Conservation (phyloP, 1,284 basidiomycete species). For the Jaminaea rosea region DNA sequence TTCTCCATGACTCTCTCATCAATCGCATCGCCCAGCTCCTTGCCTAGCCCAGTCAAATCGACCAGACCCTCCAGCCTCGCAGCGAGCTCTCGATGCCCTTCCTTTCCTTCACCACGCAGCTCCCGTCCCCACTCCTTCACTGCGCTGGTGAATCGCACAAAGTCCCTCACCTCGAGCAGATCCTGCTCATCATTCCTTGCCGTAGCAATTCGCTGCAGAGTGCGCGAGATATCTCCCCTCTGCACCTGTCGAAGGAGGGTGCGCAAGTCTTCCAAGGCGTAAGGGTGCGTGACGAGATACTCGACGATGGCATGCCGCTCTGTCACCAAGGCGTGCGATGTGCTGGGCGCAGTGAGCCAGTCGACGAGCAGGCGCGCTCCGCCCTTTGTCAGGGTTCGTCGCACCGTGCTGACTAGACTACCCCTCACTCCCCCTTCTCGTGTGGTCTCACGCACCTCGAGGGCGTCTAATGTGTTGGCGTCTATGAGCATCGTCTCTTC, state of each 20-base stretch:
- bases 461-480: slow-evolving; percentile 35
- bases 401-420: slow-evolving; percentile 30
- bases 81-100: not conserved
- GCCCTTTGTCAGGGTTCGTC: slow-evolving; percentile 39
- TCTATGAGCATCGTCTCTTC: slow-evolving; percentile 36
- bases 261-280: slow-evolving; percentile 30
- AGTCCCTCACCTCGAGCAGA: slow-evolving; percentile 39
- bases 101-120: slow-evolving; percentile 9
- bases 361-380: slow-evolving; percentile 35
- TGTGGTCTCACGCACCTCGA: slow-evolving; percentile 29
- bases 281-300: slow-evolving; percentile 16
- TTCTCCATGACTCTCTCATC: slow-evolving; percentile 42
- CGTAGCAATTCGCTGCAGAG: slow-evolving; percentile 34
- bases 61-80: not conserved
- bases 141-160: slow-evolving; percentile 10
- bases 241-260: slow-evolving; percentile 11
- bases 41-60: slow-evolving; percentile 15
- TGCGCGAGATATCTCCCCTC: slow-evolving; percentile 33
- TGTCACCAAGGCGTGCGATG: slow-evolving; percentile 20
- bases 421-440: slow-evolving; percentile 31
- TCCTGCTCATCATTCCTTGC: slow-evolving; percentile 40
- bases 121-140: slow-evolving; percentile 12
- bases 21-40: slow-evolving; percentile 31
- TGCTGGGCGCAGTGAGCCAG: slow-evolving; percentile 29
- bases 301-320: slow-evolving; percentile 30